Evolutionary conservation across 768 basidiomycete species (phyloP).

Genomic region (Pholiota conissans): DNA sequence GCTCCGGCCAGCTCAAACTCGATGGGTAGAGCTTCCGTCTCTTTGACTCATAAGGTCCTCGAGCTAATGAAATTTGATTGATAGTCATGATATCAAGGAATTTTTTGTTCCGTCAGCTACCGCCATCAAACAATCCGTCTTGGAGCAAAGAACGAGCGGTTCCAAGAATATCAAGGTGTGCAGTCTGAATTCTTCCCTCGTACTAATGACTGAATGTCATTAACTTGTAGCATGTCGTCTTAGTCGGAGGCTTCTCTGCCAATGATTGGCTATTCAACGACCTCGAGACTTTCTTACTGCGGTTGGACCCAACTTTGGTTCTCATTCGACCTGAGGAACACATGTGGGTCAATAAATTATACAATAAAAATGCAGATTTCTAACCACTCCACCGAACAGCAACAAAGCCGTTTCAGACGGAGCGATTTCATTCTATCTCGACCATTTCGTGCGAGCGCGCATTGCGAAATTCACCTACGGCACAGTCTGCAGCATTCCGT

Average conservation of each 20-base stretch:
- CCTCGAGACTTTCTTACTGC: constrained; percentile 33
- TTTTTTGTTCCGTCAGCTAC: constrained; percentile 37
- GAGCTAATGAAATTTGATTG: constrained; percentile 9
- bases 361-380: neutral
- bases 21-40: constrained; percentile 21
- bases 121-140: constrained; percentile 31
- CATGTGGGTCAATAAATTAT: constrained; percentile 35
- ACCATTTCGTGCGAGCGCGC: constrained; percentile 18
- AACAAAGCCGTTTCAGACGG: constrained; percentile 21
- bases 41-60: constrained; percentile 8
- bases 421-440: constrained; percentile 20
- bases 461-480: constrained; percentile 18
- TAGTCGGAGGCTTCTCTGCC: constrained; percentile 57
- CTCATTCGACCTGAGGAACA: constrained; percentile 52
- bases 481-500: constrained; percentile 13
- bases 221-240: constrained; percentile 16
- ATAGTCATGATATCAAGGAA: constrained; percentile 27
- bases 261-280: constrained; percentile 51
- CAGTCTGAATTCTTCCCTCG: too few species aligned
- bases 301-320: constrained; percentile 31
- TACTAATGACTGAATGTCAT: too few species aligned
- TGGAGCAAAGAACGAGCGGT: constrained; percentile 19
- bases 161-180: constrained; percentile 29
- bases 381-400: neutral
- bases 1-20: constrained; percentile 49